phyloP scores from a whole-genome alignment of 345 rosid species.

The Salix caprea region DNA sequence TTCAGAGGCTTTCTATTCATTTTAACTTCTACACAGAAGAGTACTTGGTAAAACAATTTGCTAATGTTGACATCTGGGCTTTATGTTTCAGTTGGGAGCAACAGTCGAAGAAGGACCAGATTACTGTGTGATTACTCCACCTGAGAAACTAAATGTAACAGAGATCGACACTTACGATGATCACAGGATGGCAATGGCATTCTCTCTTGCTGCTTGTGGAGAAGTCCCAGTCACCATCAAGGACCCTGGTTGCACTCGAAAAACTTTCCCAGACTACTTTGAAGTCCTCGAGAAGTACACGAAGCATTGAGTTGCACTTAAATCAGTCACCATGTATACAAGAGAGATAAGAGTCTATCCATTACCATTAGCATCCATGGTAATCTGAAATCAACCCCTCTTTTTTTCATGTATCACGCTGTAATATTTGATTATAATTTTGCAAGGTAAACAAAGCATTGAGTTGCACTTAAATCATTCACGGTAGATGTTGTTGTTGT shows the following conservation, averaged over 20 bases:
- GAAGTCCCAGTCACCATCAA: conserved; percentile 88
- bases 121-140: conserved; percentile 92
- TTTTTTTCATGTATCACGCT: background rate
- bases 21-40: background rate
- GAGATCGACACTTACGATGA: conserved; percentile 93
- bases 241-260: conserved; percentile 88
- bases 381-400: background rate
- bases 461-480: no score
- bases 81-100: conserved; percentile 72
- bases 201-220: conserved; percentile 94
- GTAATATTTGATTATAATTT: conserved; percentile 2
- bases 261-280: conserved; percentile 95
- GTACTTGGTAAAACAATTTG: background rate
- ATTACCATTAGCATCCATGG: background rate
- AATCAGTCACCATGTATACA: background rate
- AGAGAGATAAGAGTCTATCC: background rate
- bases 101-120: conserved; percentile 96
- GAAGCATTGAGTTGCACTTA: conserved; percentile 35
- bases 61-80: background rate
- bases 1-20: background rate
- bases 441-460: background rate
- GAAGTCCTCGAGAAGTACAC: conserved; percentile 75
- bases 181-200: conserved; percentile 99
- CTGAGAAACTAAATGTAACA: conserved; percentile 62
- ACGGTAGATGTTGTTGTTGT: conserved; percentile 11